phyloP scores from a whole-genome alignment of 192 early-diverging fungal species.

The Backusella parvicylindrica region DNA sequence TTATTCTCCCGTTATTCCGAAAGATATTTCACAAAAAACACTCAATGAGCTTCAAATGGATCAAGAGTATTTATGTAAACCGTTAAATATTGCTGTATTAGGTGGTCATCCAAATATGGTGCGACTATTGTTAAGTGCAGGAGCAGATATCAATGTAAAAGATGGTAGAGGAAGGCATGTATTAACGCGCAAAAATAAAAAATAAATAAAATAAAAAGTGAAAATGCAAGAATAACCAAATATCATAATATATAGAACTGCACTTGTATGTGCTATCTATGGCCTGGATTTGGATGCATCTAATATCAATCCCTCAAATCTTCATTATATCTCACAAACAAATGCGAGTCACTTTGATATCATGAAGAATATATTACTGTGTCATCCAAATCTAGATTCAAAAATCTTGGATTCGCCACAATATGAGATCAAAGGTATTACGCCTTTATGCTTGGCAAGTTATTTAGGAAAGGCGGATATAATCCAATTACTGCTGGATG shows the following conservation, averaged over 20 bases:
- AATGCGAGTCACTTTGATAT: constrained; percentile 49
- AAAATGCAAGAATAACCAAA: neutral
- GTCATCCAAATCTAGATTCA: constrained; percentile 44
- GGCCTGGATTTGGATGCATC: constrained; percentile 50
- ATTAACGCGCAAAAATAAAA: neutral
- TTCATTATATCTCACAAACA: constrained; percentile 49
- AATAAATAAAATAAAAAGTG: neutral
- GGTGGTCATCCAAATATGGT: constrained; percentile 58
- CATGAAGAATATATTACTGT: constrained; percentile 45
- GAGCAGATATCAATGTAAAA: constrained; percentile 53
- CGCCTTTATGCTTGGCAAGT: constrained; percentile 62
- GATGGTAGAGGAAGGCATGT: constrained; percentile 62
- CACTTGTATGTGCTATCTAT: constrained; percentile 61
- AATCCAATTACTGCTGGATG: constrained; percentile 53
- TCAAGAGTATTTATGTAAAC: constrained; percentile 45
- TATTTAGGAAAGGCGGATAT: constrained; percentile 62
- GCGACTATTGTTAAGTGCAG: constrained; percentile 46
- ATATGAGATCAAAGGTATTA: constrained; percentile 59
- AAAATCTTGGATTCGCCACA: constrained; percentile 56
- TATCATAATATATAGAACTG: constrained; percentile 40
- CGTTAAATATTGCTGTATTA: constrained; percentile 56
- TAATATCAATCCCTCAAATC: constrained; percentile 53
- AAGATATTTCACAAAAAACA: constrained; percentile 21
- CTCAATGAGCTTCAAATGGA: constrained; percentile 30
- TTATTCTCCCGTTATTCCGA: constrained; percentile 36